These are phyloP conservation scores for Phytopythium vexans DNA, from an alignment of 352 stramenopile species.

Conservation along the genomic window DNA sequence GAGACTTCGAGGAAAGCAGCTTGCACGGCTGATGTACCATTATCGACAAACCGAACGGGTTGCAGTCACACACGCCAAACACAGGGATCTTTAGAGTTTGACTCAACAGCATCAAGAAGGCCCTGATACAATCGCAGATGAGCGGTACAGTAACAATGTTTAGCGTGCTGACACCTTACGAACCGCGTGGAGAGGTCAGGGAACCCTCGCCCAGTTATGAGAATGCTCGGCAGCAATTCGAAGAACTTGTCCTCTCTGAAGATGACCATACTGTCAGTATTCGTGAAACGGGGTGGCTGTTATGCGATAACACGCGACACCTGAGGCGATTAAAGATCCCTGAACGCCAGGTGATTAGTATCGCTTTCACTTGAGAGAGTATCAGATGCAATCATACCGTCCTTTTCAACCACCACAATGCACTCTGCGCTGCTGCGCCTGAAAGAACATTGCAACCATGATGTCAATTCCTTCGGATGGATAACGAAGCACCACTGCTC, in stretches of 20 bases:
- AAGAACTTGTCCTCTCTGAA: slow-evolving; percentile 86
- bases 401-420: slow-evolving; percentile 95
- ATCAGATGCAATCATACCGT: slow-evolving; percentile 53
- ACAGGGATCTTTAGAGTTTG: slow-evolving; percentile 81
- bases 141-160: neutral
- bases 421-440: slow-evolving; percentile 73
- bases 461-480: neutral
- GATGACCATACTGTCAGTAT: neutral
- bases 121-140: slow-evolving; percentile 21
- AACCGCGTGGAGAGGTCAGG: slow-evolving; percentile 92
- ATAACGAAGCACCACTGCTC: neutral
- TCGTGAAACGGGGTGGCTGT: neutral
- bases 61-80: slow-evolving; percentile 92
- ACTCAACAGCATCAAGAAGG: slow-evolving; percentile 84
- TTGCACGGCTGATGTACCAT: slow-evolving; percentile 43
- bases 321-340: slow-evolving; percentile 94
- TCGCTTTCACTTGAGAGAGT: slow-evolving; percentile 22
- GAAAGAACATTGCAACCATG: neutral
- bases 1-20: neutral
- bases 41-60: slow-evolving; percentile 93
- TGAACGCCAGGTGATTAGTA: slow-evolving; percentile 46
- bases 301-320: slow-evolving; percentile 8
- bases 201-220: slow-evolving; percentile 93
- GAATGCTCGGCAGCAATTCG: slow-evolving; percentile 84
- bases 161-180: neutral